Conservation (phyloP, 257 asterid species). For the Ajuga chamaepitys region DNA sequence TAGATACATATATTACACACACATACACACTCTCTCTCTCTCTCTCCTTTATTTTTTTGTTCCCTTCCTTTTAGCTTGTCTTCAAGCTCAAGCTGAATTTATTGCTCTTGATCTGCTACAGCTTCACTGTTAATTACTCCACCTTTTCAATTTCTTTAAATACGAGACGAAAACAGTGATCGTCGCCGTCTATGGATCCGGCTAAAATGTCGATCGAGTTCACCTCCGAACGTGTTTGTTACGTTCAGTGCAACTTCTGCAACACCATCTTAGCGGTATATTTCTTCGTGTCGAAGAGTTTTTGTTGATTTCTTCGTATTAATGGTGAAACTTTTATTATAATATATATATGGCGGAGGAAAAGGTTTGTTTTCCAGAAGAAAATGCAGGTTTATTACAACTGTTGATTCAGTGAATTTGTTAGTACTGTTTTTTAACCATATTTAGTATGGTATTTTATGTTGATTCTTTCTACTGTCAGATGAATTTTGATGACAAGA, state of each 20-base stretch:
- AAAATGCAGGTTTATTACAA: conserved; percentile 17
- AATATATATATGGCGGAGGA: not conserved
- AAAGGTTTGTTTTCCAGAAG: not conserved
- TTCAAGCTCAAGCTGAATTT: conserved; percentile 20
- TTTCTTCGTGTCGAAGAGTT: no score
- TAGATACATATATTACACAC: not conserved
- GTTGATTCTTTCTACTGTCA: conserved; percentile 9
- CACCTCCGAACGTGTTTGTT: conserved; percentile 74
- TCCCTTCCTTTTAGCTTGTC: conserved; percentile 11
- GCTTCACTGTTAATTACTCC: not conserved
- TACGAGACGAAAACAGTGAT: not conserved
- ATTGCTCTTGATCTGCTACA: conserved; percentile 20
- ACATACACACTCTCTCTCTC: conserved; percentile 4
- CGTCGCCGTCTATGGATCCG: conserved; percentile 19
- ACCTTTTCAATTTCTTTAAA: not conserved
- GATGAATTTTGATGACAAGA: conserved; percentile 11
- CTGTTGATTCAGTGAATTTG: conserved; percentile 8
- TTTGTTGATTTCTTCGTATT: no score
- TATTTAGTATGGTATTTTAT: conserved; percentile 24
- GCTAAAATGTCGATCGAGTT: conserved; percentile 62
- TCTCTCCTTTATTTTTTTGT: conserved; percentile 11
- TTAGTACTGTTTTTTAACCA: conserved; percentile 8
- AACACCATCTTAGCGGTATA: conserved; percentile 87
- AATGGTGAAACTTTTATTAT: no score
- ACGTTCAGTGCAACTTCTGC: conserved; percentile 92